Evolutionary conservation across 2,329 filamentous ascomycete genomes (phyloP).

Genomic region (Xylariaceae sp.): DNA sequence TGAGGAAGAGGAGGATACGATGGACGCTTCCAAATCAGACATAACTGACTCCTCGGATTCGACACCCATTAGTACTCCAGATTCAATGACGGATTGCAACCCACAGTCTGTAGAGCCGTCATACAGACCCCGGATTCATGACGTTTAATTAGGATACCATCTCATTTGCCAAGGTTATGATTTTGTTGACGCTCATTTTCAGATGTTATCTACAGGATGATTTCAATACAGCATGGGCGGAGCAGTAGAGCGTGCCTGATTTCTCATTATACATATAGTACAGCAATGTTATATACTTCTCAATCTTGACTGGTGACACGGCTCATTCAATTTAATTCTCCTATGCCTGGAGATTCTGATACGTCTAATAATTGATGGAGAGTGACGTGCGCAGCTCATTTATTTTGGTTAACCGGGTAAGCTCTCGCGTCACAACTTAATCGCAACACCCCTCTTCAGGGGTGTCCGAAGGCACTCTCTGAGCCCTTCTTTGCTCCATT

Average conservation of each 20-base stretch:
- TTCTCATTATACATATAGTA: constrained; percentile 15
- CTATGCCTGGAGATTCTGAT: too few species aligned
- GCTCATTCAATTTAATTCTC: neutral
- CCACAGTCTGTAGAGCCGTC: constrained; percentile 30
- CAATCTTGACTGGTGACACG: constrained; percentile 8
- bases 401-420: too few species aligned
- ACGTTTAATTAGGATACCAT: constrained; percentile 21
- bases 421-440: too few species aligned
- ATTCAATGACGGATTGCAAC: constrained; percentile 34
- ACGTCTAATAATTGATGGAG: too few species aligned
- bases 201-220: neutral
- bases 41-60: constrained; percentile 38
- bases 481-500: constrained; percentile 44
- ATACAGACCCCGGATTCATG: neutral
- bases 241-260: constrained; percentile 16
- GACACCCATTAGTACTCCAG: constrained; percentile 36
- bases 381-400: too few species aligned
- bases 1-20: constrained; percentile 31
- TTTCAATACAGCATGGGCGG: constrained; percentile 15
- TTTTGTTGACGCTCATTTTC: neutral
- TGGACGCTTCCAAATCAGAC: constrained; percentile 36
- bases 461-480: constrained; percentile 19
- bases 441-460: constrained; percentile 13
- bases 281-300: constrained; percentile 26
- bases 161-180: constrained; percentile 14